Base-by-base conservation (phyloP, 192 early-diverging fungal genomes). In the Umbelopsis sp. region DNA sequence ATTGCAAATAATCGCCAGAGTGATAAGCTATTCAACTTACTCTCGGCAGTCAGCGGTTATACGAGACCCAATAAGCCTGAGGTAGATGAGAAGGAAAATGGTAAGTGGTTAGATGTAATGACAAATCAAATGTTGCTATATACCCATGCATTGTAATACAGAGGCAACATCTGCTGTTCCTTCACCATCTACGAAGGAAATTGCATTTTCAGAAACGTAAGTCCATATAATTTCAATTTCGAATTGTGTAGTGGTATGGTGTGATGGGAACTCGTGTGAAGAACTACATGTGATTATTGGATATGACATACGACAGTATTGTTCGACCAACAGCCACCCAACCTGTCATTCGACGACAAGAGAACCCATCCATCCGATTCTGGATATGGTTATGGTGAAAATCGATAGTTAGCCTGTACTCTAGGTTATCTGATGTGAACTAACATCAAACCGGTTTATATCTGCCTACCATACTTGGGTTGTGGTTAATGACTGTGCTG, bases 1-100 rank as follows among this genome's bases (percentile, higher is more conserved):
- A 51, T 81, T 31, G 71, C 72, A 12, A 66, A 65, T n/a, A 32
- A 65, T 14, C 52, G 79, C 10, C 34, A 68, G 31, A 81, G 79
- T 25, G 31, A 36, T 7, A 21, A 34, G 0, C 26, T 79, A 6
- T 21, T 66, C 3, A 43, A 71, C n/a, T 71, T 79, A 21, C 51
- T 79, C 4, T 32, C 31, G 4, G 17, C 26, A 11, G 17, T 62
- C 17, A 16, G 26, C 17, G 56, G 29, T 1, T 34, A 62, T 8
- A n/a, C 9, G 4, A 62, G 10, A 20, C 31, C 56, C 2, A 34
- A 34, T 2, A 62, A 62, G 31, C 26, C 1, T 17, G 34, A 62
- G 2, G 17, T 8, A 11, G 29, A 36, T 17, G 26, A 12, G 17
- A 25, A 59, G 8, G 34, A 62, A 32, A 20, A 0, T 8, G 31